phyloP scores from a whole-genome alignment of 345 rosid genomes.

The Corchorus olitorius region DNA sequence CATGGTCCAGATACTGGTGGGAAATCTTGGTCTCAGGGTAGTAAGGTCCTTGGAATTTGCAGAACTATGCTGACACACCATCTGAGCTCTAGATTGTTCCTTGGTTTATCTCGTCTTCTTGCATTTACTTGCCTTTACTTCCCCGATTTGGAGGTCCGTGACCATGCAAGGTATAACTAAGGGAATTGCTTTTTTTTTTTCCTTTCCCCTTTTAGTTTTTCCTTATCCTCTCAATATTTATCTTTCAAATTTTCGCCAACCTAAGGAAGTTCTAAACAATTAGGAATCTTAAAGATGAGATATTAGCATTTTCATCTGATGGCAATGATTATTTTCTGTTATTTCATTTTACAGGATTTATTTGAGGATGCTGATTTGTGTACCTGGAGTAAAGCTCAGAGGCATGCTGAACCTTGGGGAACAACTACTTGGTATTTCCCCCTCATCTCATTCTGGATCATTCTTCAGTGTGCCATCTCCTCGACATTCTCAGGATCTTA shows the following conservation, averaged over 20 bases:
- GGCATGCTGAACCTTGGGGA: slow-evolving; percentile 72
- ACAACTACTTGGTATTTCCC: slow-evolving; percentile 55
- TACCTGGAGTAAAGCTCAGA: slow-evolving; percentile 81
- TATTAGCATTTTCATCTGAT: background rate
- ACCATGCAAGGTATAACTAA: slow-evolving; percentile 72
- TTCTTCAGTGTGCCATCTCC: slow-evolving; percentile 70
- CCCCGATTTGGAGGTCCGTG: slow-evolving; percentile 96
- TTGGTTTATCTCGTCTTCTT: slow-evolving; percentile 78
- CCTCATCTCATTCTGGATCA: slow-evolving; percentile 70
- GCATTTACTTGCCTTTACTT: slow-evolving; percentile 83
- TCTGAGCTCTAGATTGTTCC: slow-evolving; percentile 82
- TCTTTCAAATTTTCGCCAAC: background rate
- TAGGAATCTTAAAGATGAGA: background rate
- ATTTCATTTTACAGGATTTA: slow-evolving; percentile 64
- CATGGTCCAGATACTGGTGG: slow-evolving; percentile 65
- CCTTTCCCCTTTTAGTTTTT: background rate
- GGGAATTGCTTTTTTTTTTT: slow-evolving; percentile 1
- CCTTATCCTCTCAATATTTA: background rate
- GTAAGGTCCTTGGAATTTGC: slow-evolving; percentile 87
- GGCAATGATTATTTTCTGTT: slow-evolving; percentile 15
- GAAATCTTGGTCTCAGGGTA: slow-evolving; percentile 88
- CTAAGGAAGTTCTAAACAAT: background rate
- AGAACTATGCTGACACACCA: slow-evolving; percentile 88
- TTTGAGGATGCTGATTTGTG: slow-evolving; percentile 80
- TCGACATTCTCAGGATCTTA: slow-evolving; percentile 51